Evolutionary conservation across 1,284 basidiomycete species (phyloP).

Genomic region (Coniferiporia sulphurascens): DNA sequence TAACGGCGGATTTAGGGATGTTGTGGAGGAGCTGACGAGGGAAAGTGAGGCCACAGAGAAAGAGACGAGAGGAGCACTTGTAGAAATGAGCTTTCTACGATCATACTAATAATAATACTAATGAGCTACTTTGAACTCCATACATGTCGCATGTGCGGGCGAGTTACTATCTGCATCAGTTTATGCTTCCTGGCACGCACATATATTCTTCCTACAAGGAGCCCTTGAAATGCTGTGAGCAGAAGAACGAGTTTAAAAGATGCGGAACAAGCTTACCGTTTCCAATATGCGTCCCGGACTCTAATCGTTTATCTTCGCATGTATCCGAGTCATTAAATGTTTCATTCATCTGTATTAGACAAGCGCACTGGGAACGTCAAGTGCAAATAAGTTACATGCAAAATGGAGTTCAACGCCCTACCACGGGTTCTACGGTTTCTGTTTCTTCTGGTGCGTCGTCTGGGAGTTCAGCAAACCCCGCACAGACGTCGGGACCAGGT

Average conservation of each 20-base stretch:
- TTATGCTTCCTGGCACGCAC: no score
- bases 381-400: conserved; percentile 5
- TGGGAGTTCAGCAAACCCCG: conserved; percentile 12
- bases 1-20: no score
- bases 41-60: neutral
- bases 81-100: conserved; percentile 9
- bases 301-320: conserved; percentile 5
- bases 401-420: conserved; percentile 11
- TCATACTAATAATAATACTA: no score
- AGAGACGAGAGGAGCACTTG: conserved; percentile 4
- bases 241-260: conserved; percentile 28
- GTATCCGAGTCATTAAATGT: neutral
- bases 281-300: conserved; percentile 18
- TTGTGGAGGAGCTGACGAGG: neutral
- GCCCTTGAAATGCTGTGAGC: conserved; percentile 22
- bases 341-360: neutral
- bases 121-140: no score
- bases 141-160: no score
- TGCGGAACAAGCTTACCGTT: conserved; percentile 21
- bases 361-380: conserved; percentile 11
- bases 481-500: conserved; percentile 7
- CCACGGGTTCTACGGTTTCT: conserved; percentile 11
- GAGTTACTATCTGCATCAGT: no score
- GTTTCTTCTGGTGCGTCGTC: conserved; percentile 12
- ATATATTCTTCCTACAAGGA: no score